Percentiles rank a stretch among this genome's conserved stretches.
These are phyloP conservation scores for Platismatia glauca DNA, from an alignment of 495 filamentous ascomycete species.

Conservation along the genomic window DNA sequence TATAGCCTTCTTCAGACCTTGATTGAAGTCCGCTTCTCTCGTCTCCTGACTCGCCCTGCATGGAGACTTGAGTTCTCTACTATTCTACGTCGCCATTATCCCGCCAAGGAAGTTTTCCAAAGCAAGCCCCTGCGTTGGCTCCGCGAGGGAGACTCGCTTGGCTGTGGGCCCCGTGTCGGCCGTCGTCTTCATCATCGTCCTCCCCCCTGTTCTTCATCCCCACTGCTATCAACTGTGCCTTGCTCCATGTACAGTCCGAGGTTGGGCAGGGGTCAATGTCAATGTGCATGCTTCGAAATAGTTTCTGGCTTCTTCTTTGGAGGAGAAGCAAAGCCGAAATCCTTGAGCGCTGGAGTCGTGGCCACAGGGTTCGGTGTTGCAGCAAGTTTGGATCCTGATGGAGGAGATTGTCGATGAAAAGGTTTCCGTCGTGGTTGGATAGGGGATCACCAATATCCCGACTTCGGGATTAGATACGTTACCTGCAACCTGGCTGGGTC, in stretches of 20 bases:
- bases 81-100: no score
- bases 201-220: no score
- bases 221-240: background rate
- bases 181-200: background rate
- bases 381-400: background rate
- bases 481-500: no score
- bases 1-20: no score
- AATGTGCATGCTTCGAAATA: constrained; percentile 1
- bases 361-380: background rate
- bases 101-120: no score
- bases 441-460: no score
- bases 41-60: no score
- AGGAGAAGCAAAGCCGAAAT: background rate
- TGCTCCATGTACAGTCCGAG: background rate
- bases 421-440: no score
- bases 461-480: background rate
- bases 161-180: background rate
- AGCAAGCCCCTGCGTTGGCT: background rate
- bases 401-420: no score
- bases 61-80: no score
- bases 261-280: background rate
- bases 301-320: background rate
- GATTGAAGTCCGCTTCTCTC: no score
- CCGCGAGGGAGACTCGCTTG: background rate
- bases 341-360: background rate